Evolutionary conservation across 495 filamentous ascomycete genomes (phyloP).

Genomic region (Mytilinidion resinicola): DNA sequence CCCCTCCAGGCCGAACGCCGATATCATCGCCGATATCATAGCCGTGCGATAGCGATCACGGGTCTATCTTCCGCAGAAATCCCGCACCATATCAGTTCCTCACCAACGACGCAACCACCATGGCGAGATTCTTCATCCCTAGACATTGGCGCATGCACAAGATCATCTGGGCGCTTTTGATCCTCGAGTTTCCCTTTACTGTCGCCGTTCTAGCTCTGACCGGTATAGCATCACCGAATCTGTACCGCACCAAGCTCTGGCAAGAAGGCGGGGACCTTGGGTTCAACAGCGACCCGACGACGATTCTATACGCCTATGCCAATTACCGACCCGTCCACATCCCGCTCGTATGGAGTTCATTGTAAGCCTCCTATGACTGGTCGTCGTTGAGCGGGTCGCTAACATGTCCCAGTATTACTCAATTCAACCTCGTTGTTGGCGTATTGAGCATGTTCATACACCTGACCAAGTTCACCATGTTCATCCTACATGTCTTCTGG

Average conservation of each 20-base stretch:
- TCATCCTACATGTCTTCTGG: constrained; percentile 64
- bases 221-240: constrained; percentile 71
- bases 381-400: constrained; percentile 14
- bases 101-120: neutral
- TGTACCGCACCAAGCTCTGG: constrained; percentile 76
- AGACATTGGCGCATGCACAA: constrained; percentile 56
- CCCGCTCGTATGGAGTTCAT: constrained; percentile 75
- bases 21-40: no score
- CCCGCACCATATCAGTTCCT: neutral
- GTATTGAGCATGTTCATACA: constrained; percentile 67
- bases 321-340: constrained; percentile 61
- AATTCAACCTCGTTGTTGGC: constrained; percentile 76
- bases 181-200: constrained; percentile 61
- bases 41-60: neutral
- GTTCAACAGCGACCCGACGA: constrained; percentile 74
- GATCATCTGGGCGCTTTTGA: constrained; percentile 58
- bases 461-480: constrained; percentile 58
- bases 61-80: neutral
- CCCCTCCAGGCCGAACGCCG: no score
- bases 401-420: constrained; percentile 54
- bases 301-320: constrained; percentile 66
- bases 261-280: constrained; percentile 68
- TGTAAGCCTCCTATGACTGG: constrained; percentile 44
- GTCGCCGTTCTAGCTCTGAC: constrained; percentile 71
- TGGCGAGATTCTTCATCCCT: constrained; percentile 20